phyloP scores from a whole-genome alignment of 495 filamentous ascomycete species.

The Penicillium goetzii region DNA sequence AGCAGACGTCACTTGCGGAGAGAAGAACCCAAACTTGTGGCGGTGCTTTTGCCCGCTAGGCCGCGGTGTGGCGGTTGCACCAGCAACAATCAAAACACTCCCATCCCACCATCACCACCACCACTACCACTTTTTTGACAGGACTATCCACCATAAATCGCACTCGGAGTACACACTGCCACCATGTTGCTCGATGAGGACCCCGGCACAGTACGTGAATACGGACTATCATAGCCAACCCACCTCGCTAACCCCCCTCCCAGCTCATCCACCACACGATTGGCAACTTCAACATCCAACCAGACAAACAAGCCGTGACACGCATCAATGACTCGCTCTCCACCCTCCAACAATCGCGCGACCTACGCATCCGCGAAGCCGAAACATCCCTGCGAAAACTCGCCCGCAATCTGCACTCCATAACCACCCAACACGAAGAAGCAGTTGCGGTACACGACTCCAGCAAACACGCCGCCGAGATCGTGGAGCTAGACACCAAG shows the following conservation, averaged over 20 bases:
- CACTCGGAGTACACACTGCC: conserved; percentile 19
- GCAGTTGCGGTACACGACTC: conserved; percentile 71
- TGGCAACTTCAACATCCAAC: conserved; percentile 89
- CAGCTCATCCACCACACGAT: conserved; percentile 90
- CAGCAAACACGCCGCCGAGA: conserved; percentile 75
- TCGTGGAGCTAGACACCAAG: conserved; percentile 84
- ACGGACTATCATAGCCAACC: conserved; percentile 4
- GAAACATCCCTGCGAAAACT: conserved; percentile 73
- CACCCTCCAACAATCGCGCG: conserved; percentile 76
- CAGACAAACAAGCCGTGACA: conserved; percentile 82
- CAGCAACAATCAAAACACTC: conserved; percentile 47
- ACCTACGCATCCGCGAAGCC: conserved; percentile 72
- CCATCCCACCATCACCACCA: conserved; percentile 6
- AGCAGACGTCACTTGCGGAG: conserved; percentile 41
- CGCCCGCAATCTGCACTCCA: conserved; percentile 68
- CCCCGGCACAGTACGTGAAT: conserved; percentile 70
- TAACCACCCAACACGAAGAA: conserved; percentile 71
- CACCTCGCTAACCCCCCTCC: conserved; percentile 23
- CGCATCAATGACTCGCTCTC: conserved; percentile 84
- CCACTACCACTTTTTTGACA: neutral
- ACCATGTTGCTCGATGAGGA: conserved; percentile 97
- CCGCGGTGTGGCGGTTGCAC: conserved; percentile 50
- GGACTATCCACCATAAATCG: neutral
- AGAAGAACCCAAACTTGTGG: conserved; percentile 43
- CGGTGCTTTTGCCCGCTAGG: conserved; percentile 36